phyloP scores from a whole-genome alignment of 352 stramenopile genomes.

The Phytophthora sp. region DNA sequence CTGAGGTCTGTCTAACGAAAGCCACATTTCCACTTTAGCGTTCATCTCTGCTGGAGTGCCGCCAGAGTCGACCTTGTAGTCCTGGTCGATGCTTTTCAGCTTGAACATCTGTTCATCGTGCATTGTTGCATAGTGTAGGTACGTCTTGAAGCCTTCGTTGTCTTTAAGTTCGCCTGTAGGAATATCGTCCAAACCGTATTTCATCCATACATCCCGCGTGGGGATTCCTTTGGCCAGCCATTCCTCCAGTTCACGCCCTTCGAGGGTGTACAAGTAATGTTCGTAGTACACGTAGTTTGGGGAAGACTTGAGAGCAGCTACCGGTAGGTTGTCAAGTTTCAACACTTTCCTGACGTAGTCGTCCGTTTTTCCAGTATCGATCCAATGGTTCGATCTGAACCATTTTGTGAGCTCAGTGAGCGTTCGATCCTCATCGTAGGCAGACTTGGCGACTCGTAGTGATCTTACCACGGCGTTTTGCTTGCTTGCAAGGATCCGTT shows the following conservation, averaged over 20 bases:
- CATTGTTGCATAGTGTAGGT: constrained; percentile 20
- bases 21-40: constrained; percentile 17
- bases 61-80: not conserved
- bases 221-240: not conserved
- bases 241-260: not conserved
- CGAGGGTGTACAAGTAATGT: constrained; percentile 8
- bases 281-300: constrained; percentile 21
- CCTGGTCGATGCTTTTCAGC: not conserved
- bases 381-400: not conserved
- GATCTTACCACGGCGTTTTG: constrained; percentile 1
- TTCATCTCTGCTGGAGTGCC: constrained; percentile 5
- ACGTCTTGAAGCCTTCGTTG: constrained; percentile 18
- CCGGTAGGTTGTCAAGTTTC: not conserved
- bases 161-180: constrained; percentile 7
- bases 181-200: constrained; percentile 7
- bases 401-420: not conserved
- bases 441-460: constrained; percentile 1
- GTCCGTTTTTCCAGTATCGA: not conserved
- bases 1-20: not conserved
- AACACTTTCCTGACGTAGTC: constrained; percentile 12
- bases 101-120: constrained; percentile 16
- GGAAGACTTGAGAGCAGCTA: constrained; percentile 8
- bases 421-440: constrained; percentile 7
- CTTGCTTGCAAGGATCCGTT: no score
- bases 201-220: not conserved